Conservation (phyloP, 2,329 filamentous ascomycete genomes). For the Lanzia echinophila region DNA sequence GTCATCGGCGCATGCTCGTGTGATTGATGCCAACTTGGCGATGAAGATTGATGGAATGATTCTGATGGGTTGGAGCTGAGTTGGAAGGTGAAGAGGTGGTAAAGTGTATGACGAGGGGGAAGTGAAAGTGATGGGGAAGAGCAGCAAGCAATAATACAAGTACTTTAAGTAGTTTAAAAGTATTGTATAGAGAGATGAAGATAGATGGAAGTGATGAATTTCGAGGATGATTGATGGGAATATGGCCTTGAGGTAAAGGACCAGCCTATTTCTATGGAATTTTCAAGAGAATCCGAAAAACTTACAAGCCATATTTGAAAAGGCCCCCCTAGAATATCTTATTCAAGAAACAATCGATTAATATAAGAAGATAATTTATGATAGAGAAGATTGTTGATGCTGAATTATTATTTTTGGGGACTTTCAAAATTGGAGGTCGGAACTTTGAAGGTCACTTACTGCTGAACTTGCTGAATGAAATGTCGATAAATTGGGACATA, state of each 20-base stretch:
- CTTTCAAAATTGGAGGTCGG: constrained; percentile 12
- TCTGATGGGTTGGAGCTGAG: constrained; percentile 20
- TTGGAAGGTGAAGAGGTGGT: constrained; percentile 13
- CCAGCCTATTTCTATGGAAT: constrained; percentile 3
- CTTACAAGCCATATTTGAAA: constrained; percentile 35
- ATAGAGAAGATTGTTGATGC: constrained; percentile 11
- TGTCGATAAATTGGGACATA: background rate
- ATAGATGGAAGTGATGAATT: constrained; percentile 8
- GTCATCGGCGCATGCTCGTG: constrained; percentile 27
- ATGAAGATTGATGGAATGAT: constrained; percentile 24
- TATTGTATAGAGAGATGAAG: constrained; percentile 15
- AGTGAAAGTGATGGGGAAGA: constrained; percentile 1
- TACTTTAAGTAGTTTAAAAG: constrained; percentile 10
- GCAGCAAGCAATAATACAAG: constrained; percentile 1
- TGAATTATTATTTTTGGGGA: constrained; percentile 10
- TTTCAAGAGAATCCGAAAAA: constrained; percentile 11
- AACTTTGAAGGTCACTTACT: background rate
- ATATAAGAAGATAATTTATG: constrained; percentile 7
- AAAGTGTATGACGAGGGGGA: background rate
- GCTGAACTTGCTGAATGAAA: background rate
- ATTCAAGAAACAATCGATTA: constrained; percentile 14
- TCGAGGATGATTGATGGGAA: constrained; percentile 20
- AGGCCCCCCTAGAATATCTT: constrained; percentile 23
- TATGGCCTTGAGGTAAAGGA: constrained; percentile 18
- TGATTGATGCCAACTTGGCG: constrained; percentile 16